These are phyloP conservation scores for Ustilago tritici DNA, from an alignment of 1,284 basidiomycete genomes.

Conservation along the genomic window DNA sequence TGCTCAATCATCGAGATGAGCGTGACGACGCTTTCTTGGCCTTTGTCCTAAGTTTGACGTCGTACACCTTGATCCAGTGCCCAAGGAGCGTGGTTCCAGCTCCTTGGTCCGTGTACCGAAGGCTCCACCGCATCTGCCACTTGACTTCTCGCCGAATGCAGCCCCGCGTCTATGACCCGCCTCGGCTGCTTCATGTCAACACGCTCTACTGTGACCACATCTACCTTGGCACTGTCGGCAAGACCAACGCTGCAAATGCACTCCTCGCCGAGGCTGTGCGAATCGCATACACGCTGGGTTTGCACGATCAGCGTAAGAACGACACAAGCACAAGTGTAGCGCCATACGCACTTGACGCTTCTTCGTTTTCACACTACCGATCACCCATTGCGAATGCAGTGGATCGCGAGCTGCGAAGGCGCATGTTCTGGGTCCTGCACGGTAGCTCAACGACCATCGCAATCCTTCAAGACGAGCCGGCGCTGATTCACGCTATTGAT, in stretches of 20 bases:
- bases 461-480: conserved; percentile 52
- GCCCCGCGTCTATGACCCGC: conserved; percentile 46
- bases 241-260: conserved; percentile 53
- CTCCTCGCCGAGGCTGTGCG: conserved; percentile 55
- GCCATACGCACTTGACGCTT: conserved; percentile 22
- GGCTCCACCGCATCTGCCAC: conserved; percentile 58
- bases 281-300: conserved; percentile 43
- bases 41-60: conserved; percentile 54
- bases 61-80: conserved; percentile 56
- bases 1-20: conserved; percentile 53
- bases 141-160: conserved; percentile 53
- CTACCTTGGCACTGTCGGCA: conserved; percentile 53
- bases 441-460: conserved; percentile 57
- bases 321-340: conserved; percentile 11
- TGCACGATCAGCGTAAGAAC: conserved; percentile 52
- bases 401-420: conserved; percentile 50
- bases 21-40: conserved; percentile 50
- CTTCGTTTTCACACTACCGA: conserved; percentile 24
- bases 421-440: conserved; percentile 53
- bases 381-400: conserved; percentile 33
- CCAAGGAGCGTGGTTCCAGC: conserved; percentile 53
- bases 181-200: conserved; percentile 49
- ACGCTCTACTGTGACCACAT: conserved; percentile 63
- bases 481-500: conserved; percentile 49
- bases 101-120: conserved; percentile 48